These are phyloP conservation scores for Osmozyma mogii DNA, from an alignment of 805 yeast genomes.

Conservation along the genomic window DNA sequence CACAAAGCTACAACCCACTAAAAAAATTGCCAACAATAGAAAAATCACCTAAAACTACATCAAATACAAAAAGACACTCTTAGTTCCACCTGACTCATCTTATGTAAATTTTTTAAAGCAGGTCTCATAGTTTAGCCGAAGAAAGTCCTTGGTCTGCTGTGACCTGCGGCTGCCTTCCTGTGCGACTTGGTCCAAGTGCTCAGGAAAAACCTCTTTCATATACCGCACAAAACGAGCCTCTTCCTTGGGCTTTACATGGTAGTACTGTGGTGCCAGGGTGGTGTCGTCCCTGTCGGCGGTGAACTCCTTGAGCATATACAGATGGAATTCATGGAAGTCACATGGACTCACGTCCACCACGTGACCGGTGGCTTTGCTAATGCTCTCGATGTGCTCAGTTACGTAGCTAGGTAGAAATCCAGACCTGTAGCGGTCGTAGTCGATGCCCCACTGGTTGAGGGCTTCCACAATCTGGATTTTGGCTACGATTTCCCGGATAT, in stretches of 20 bases:
- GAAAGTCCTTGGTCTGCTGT: too few species aligned
- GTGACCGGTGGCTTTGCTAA: neutral
- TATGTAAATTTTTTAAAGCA: too few species aligned
- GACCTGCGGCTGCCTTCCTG: too few species aligned
- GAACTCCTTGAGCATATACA: conserved; percentile 5
- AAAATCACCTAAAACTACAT: too few species aligned
- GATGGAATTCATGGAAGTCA: conserved; percentile 6
- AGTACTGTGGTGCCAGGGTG: conserved; percentile 7
- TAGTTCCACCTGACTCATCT: too few species aligned
- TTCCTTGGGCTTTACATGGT: conserved; percentile 6
- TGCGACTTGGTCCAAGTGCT: too few species aligned
- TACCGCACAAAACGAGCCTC: too few species aligned
- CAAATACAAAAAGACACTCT: too few species aligned
- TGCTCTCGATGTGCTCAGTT: neutral
- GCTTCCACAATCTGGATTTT: conserved; percentile 5
- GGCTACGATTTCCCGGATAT: conserved; percentile 6
- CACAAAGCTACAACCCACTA: too few species aligned
- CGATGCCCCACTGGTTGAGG: conserved; percentile 3
- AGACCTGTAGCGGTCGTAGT: conserved; percentile 8
- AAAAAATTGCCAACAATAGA: too few species aligned
- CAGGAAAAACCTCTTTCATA: too few species aligned
- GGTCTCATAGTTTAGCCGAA: too few species aligned
- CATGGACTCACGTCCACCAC: conserved; percentile 5
- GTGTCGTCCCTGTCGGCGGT: conserved; percentile 5
- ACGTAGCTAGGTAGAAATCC: neutral